Base-by-base conservation (phyloP, 768 basidiomycete species). In the Strobilomyces echinocephalus region DNA sequence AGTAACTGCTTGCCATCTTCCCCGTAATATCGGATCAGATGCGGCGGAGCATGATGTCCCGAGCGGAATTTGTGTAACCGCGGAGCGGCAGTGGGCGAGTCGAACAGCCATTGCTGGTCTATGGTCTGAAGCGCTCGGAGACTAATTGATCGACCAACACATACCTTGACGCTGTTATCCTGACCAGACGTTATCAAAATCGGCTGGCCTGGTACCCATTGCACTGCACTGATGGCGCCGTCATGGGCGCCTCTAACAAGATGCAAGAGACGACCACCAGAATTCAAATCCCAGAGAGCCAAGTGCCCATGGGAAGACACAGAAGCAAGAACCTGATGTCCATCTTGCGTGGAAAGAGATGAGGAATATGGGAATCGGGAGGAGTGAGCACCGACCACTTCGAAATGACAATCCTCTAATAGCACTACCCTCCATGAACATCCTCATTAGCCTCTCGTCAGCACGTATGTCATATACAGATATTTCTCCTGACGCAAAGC, bases 1-100 rank as follows among this genome's bases (percentile, higher is more conserved):
- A 99, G 70, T 8, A 99, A 73, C 57, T 92, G 87, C 72, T 99
- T 99, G 3, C 97, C 97, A 63, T 99, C 95, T n/a, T 89, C 85
- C 12, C 95, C 95, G 68, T 97, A 97, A 69, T 92, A 97, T 51
- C 95, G 80, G 46, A 99, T 91, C 18, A 94, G 76, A 65, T 94
- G 87, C 0, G 94, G 94, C 16, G 97, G 93, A 1, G 84, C 79
- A 58, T 88, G 88, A 63, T 99, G 97, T 34, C 97, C 97, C 0
- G 91, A 87, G 43, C 97, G 83, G 68, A 82, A 91, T 74, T 97
- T 98, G 24, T 97, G 79, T 11, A 98, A 74, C 51, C 91, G 81
- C 1, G 97, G 95, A 21, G 89, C 75, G 1, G 87, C 76, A 0
- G 89, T 88, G 0, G 93, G 91, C 0, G 94, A 90, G 63, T 98